Evolutionary conservation across 2,329 filamentous ascomycete genomes (phyloP).

Genomic region (Pleomassaria siparia): DNA sequence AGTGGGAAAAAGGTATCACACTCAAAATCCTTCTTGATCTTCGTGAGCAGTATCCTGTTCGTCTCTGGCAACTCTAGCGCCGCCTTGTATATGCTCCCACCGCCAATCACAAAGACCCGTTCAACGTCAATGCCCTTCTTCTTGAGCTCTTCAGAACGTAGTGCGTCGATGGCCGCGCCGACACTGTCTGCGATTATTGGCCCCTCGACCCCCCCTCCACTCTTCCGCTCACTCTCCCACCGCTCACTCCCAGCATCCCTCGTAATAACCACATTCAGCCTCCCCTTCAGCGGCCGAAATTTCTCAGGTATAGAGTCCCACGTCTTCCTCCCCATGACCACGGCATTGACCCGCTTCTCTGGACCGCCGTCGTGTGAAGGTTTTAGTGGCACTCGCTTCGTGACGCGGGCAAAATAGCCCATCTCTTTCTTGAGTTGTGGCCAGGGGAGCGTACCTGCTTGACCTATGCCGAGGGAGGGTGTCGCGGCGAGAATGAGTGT

Average conservation of each 20-base stretch:
- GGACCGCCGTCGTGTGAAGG: not conserved
- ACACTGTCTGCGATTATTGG: slow-evolving; percentile 63
- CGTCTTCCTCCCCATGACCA: slow-evolving; percentile 97
- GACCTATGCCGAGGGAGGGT: slow-evolving; percentile 86
- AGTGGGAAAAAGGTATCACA: slow-evolving; percentile 76
- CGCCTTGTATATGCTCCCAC: slow-evolving; percentile 78
- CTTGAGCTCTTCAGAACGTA: slow-evolving; percentile 4
- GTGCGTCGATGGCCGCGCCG: slow-evolving; percentile 54
- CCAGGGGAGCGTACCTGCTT: slow-evolving; percentile 80
- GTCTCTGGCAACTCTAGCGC: slow-evolving; percentile 63
- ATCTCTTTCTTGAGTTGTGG: slow-evolving; percentile 86
- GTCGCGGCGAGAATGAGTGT: slow-evolving; percentile 96
- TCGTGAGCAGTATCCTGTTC: slow-evolving; percentile 68
- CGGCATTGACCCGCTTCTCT: slow-evolving; percentile 54
- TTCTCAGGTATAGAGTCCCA: slow-evolving; percentile 84
- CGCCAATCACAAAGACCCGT: slow-evolving; percentile 81
- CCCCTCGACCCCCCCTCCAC: slow-evolving; percentile 29
- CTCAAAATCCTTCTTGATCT: slow-evolving; percentile 68
- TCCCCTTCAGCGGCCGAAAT: slow-evolving; percentile 76
- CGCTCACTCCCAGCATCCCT: slow-evolving; percentile 40
- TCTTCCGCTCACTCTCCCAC: slow-evolving; percentile 9
- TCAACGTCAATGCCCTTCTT: slow-evolving; percentile 1
- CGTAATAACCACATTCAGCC: slow-evolving; percentile 81
- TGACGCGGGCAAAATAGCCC: slow-evolving; percentile 91
- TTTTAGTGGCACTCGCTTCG: slow-evolving; percentile 60